Evolutionary conservation across 2,329 filamentous ascomycete species (phyloP), one percentile per base, ranked within the genome.

Genomic region (Aureobasidium lini): DNA sequence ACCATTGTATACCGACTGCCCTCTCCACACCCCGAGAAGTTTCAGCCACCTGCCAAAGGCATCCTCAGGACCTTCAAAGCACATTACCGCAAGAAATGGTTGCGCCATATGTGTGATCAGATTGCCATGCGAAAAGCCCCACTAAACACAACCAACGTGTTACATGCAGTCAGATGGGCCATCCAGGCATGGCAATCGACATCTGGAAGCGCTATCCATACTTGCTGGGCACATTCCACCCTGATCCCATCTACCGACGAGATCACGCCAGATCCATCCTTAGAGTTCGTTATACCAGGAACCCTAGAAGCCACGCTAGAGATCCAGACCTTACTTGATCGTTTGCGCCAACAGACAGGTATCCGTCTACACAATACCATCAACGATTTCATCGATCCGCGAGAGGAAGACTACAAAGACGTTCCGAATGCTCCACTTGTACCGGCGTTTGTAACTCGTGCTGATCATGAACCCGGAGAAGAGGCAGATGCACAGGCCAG

Each of bases 31-130:
- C 40, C 46, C 1, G 32, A 29, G 18, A 58, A 36, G 44, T 47
- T 23, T 16, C 50, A 62, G 39, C 52, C 50, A 15, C 58, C 54
- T 2, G 32, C 46, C n/a, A 34, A 60, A 58, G 61, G 61, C 8
- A 60, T 62, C 40, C 59, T 60, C 23, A 31, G 29, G 8, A 37
- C 50, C 23, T 60, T 40, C 28, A 62, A 62, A 23, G 53, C 50
- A 18, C 39, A 58, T 29, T 62, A 62, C 32, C 40, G 61, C 11
- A 50, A 50, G 46, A 16, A 13, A 2, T 60, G 36, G 58, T n/a
- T 62, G 13, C 3, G 15, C 11, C 52, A 57, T 31, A 46, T 60
- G 34, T 18, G 43, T 42, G 42, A 49, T 18, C 39, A 60, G 16
- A 28, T 46, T 16, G 40, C n/a, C 4, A 11, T n/a, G 11, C 6